Evolutionary conservation across 225 moss, liverwort and hornwort genomes (phyloP).

Genomic region (Polytrichum formosum): DNA sequence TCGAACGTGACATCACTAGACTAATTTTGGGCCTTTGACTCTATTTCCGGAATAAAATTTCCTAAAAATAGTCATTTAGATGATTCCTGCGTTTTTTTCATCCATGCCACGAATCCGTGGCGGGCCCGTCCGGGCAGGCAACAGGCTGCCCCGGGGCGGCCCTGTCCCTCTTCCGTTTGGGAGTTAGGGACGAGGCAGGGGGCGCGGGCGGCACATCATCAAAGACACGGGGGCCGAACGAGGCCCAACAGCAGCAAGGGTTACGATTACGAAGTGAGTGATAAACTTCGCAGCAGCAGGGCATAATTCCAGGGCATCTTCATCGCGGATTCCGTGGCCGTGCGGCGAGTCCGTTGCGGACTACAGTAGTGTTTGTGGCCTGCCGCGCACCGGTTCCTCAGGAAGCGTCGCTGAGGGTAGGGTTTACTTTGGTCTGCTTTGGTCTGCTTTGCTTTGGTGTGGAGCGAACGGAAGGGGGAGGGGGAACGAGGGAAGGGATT

Average conservation of each 20-base stretch:
- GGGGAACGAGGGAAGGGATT: not conserved
- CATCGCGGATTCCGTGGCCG: not conserved
- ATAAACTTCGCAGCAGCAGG: not conserved
- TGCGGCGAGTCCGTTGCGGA: constrained; percentile 13
- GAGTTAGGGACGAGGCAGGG: too few relatives aligned
- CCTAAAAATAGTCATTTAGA: too few relatives aligned
- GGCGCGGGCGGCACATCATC: too few relatives aligned
- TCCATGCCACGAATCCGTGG: too few relatives aligned
- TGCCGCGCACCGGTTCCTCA: not conserved
- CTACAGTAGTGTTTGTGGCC: not conserved
- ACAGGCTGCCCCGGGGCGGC: too few relatives aligned
- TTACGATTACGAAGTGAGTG: constrained; percentile 22
- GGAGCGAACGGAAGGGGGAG: not conserved
- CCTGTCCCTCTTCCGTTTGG: too few relatives aligned
- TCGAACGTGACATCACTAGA: too few relatives aligned
- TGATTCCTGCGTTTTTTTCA: too few relatives aligned
- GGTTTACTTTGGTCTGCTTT: not conserved
- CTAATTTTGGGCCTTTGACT: too few relatives aligned
- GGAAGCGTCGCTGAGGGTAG: not conserved
- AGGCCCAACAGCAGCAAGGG: not conserved
- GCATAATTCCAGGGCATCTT: not conserved
- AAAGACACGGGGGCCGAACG: not conserved
- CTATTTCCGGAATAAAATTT: too few relatives aligned
- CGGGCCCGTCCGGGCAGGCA: too few relatives aligned
- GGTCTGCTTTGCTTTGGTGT: not conserved